phyloP scores from a whole-genome alignment of 2,329 filamentous ascomycete species.

The Aspergillus sp. region DNA sequence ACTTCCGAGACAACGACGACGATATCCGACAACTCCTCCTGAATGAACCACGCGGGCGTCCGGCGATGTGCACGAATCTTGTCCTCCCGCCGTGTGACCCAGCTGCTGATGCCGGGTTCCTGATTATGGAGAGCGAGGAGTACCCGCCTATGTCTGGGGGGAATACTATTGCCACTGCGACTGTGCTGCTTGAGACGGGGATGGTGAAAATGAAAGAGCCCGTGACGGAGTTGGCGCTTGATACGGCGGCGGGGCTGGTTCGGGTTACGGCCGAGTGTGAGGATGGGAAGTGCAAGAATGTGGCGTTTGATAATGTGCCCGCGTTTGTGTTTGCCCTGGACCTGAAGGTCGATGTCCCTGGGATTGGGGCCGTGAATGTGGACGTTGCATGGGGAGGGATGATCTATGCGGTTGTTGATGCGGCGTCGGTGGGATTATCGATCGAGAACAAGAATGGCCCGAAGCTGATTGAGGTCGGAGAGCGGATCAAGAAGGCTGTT shows the following conservation, averaged over 20 bases:
- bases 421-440: constrained; percentile 32
- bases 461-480: constrained; percentile 43
- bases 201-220: constrained; percentile 49
- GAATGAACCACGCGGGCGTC: constrained; percentile 47
- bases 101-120: constrained; percentile 44
- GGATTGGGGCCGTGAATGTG: constrained; percentile 39
- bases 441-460: constrained; percentile 35
- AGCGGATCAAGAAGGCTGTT: constrained; percentile 44
- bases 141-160: constrained; percentile 48
- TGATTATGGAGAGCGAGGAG: constrained; percentile 49
- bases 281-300: constrained; percentile 43
- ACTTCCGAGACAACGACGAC: constrained; percentile 43
- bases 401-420: constrained; percentile 47
- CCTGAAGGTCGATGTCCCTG: constrained; percentile 40
- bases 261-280: constrained; percentile 42
- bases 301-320: constrained; percentile 48
- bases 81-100: constrained; percentile 46
- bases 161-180: constrained; percentile 46
- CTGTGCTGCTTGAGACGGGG: constrained; percentile 49
- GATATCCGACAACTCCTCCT: constrained; percentile 44
- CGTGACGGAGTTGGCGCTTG: constrained; percentile 40
- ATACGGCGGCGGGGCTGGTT: constrained; percentile 48
- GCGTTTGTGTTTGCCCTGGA: constrained; percentile 44
- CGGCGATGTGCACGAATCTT: constrained; percentile 41
- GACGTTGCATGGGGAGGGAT: constrained; percentile 51